Percentiles rank a stretch among this genome's conserved stretches.
These are phyloP conservation scores for Trichoderma parareesei DNA, from an alignment of 495 filamentous ascomycete genomes.

Conservation along the genomic window DNA sequence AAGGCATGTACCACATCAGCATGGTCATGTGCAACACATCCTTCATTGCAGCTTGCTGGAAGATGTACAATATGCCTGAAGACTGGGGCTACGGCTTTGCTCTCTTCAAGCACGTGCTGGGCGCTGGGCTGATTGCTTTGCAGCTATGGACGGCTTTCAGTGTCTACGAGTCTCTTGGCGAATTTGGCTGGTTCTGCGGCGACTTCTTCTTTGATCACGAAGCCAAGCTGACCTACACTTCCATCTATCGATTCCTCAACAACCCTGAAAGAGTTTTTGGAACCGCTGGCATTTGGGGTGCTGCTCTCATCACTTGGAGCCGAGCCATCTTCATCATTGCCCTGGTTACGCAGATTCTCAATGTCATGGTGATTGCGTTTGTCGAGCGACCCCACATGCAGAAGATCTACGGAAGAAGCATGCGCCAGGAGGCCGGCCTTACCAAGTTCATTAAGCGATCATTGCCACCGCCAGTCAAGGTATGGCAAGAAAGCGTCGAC, in stretches of 20 bases:
- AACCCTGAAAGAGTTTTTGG: conserved; percentile 94
- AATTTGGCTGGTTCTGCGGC: conserved; percentile 99
- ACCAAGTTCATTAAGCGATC: conserved; percentile 83
- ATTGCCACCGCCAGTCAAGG: conserved; percentile 66
- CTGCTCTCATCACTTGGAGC: conserved; percentile 86
- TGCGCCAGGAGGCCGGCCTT: conserved; percentile 82
- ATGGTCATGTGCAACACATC: conserved; percentile 80
- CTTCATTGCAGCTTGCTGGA: conserved; percentile 89
- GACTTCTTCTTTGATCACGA: conserved; percentile 93
- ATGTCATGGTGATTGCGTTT: conserved; percentile 81
- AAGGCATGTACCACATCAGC: conserved; percentile 87
- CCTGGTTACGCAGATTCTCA: conserved; percentile 73
- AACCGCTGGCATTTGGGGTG: conserved; percentile 91
- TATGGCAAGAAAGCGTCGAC: conserved; percentile 76
- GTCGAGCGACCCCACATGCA: conserved; percentile 98
- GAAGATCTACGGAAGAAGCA: conserved; percentile 80
- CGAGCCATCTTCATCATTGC: conserved; percentile 75
- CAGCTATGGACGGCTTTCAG: conserved; percentile 90
- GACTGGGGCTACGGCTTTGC: conserved; percentile 81
- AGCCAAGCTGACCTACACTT: conserved; percentile 85
- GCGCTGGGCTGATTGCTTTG: conserved; percentile 68
- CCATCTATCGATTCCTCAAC: conserved; percentile 96
- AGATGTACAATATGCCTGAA: conserved; percentile 80
- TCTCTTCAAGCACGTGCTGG: conserved; percentile 79
- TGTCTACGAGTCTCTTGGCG: conserved; percentile 92